A percentile compares a stretch with the other conserved stretches of the same genome.
These are phyloP conservation scores for Metschnikowia sp. DNA, from an alignment of 805 yeast genomes.

Conservation along the genomic window DNA sequence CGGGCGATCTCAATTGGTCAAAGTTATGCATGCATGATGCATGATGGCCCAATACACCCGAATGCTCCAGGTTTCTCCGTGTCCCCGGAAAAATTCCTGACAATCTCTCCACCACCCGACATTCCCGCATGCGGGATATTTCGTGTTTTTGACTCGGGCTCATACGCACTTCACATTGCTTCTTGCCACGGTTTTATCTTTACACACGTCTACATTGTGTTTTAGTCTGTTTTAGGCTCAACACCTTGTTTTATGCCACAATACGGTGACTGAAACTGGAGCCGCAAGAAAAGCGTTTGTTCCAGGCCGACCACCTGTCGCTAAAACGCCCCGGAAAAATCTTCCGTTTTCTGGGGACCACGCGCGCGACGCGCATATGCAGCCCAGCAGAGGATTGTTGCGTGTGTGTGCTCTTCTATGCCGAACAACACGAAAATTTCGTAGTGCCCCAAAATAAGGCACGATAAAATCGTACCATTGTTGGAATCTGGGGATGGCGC, in stretches of 20 bases:
- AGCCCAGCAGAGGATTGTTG: not conserved
- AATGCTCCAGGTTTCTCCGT: conserved; percentile 22
- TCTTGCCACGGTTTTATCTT: not conserved
- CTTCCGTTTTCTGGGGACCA: not conserved
- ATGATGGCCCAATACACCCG: conserved; percentile 4
- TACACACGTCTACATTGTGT: too few relatives aligned
- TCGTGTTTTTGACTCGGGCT: conserved; percentile 3
- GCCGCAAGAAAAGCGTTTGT: too few relatives aligned
- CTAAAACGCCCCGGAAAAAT: conserved; percentile 1
- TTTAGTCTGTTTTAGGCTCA: too few relatives aligned
- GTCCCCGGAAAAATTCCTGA: conserved; percentile 16
- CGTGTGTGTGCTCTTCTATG: not conserved
- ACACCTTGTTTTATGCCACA: too few relatives aligned
- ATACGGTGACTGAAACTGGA: too few relatives aligned
- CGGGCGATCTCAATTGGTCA: conserved; percentile 9
- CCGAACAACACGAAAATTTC: not conserved
- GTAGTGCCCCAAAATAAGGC: not conserved
- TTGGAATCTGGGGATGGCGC: too few relatives aligned
- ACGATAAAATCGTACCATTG: not conserved
- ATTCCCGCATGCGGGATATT: conserved; percentile 1
- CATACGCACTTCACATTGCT: not conserved
- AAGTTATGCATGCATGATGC: conserved; percentile 9
- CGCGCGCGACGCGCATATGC: not conserved
- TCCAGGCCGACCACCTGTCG: too few relatives aligned
- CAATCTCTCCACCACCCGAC: conserved; percentile 9